Percentiles rank a stretch among this genome's conserved stretches.
phyloP scores from a whole-genome alignment of 2,329 filamentous ascomycete species.

The Diaporthe aspalathi region DNA sequence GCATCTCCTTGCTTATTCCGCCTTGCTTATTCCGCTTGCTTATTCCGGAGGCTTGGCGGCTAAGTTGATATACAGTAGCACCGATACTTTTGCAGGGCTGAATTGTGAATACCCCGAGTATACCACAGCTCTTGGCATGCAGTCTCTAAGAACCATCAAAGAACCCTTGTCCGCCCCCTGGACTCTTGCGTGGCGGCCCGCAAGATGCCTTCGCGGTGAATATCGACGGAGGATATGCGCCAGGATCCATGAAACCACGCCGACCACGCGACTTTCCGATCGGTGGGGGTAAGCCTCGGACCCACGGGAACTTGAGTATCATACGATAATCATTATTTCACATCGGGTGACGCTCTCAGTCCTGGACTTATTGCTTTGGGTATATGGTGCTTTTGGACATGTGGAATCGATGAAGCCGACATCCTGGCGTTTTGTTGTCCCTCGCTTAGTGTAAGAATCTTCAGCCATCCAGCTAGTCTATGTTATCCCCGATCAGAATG shows the following conservation, averaged over 20 bases:
- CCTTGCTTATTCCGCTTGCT: no score
- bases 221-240: conserved; percentile 13
- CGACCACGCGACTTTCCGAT: background rate
- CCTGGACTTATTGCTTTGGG: background rate
- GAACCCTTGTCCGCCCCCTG: background rate
- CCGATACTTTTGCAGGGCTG: background rate
- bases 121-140: background rate
- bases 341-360: background rate
- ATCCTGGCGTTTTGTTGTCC: no score
- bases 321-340: background rate
- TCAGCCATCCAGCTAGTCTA: accelerated
- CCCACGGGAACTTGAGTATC: background rate
- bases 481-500: no score
- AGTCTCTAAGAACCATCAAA: background rate
- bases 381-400: background rate
- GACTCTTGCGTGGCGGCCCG: background rate
- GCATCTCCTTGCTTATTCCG: no score
- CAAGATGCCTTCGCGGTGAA: background rate
- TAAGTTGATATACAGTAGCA: background rate
- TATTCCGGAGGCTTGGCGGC: background rate
- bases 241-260: background rate
- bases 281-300: background rate
- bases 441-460: no score
- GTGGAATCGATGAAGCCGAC: background rate
- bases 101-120: background rate